Conservation (phyloP, 1,284 basidiomycete species). For the Austroboletus olivaceoglutinosus region DNA sequence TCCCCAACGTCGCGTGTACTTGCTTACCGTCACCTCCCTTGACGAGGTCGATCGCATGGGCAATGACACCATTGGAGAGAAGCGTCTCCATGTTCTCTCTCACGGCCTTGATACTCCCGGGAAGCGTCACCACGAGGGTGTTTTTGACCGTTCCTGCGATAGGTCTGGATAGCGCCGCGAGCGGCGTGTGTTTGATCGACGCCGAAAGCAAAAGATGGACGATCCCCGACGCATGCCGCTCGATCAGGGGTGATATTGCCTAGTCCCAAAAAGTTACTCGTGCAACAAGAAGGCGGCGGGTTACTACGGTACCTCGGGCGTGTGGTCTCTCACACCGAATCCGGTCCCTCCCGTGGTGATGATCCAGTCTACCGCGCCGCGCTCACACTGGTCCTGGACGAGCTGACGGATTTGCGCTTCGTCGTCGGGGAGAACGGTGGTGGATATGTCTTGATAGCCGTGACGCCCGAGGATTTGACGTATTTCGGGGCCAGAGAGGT, state of each 20-base stretch:
- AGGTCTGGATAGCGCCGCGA: slow-evolving; percentile 80
- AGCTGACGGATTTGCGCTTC: slow-evolving; percentile 46
- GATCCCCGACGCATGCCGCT: slow-evolving; percentile 75
- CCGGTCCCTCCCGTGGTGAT: slow-evolving; percentile 87
- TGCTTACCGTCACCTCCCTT: slow-evolving; percentile 63
- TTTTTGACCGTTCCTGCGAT: slow-evolving; percentile 70
- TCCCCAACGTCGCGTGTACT: slow-evolving; percentile 51
- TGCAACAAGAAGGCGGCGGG: background rate
- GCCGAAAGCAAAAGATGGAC: slow-evolving; percentile 70
- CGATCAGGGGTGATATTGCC: slow-evolving; percentile 72
- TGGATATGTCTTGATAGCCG: slow-evolving; percentile 41
- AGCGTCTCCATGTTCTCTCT: slow-evolving; percentile 72
- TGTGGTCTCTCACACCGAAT: slow-evolving; percentile 74
- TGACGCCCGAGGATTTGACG: slow-evolving; percentile 44
- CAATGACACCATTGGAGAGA: slow-evolving; percentile 53
- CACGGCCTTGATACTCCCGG: slow-evolving; percentile 83
- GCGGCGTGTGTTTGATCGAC: slow-evolving; percentile 72
- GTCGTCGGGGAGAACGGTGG: slow-evolving; percentile 63
- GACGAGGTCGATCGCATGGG: slow-evolving; percentile 76
- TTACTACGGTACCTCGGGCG: slow-evolving; percentile 66
- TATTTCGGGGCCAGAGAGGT: slow-evolving; percentile 67
- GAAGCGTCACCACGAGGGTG: slow-evolving; percentile 75
- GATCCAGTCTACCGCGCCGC: slow-evolving; percentile 60
- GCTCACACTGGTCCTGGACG: slow-evolving; percentile 47
- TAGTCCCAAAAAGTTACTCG: slow-evolving; percentile 26